These are phyloP conservation scores for Aspergillus eucalypticola DNA, from an alignment of 2,329 filamentous ascomycete genomes.

Conservation along the genomic window DNA sequence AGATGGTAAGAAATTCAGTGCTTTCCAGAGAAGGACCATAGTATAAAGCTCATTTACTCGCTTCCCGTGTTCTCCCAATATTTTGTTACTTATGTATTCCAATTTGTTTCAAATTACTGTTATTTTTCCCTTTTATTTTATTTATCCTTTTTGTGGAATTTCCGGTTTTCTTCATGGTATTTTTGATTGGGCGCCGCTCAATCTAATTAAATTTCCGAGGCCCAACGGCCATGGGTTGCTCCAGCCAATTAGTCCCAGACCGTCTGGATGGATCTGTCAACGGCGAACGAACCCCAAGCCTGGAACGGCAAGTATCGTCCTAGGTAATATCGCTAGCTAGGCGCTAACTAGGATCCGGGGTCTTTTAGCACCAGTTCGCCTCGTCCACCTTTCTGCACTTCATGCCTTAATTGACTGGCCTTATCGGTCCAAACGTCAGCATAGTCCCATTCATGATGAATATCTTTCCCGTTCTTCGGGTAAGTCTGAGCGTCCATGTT, in stretches of 20 bases:
- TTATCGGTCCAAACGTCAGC: conserved; percentile 9
- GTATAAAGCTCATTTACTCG: too few species aligned
- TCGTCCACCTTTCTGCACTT: conserved; percentile 22
- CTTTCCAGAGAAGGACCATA: neutral
- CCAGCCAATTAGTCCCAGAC: conserved; percentile 22
- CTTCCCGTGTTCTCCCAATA: too few species aligned
- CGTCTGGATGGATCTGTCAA: conserved; percentile 27
- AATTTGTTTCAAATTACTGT: neutral
- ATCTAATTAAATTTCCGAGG: conserved; percentile 19
- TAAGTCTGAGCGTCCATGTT: neutral
- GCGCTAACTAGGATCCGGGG: conserved; percentile 24
- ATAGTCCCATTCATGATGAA: conserved; percentile 6
- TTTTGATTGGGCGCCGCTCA: conserved; percentile 16
- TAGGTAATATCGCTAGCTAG: conserved; percentile 20
- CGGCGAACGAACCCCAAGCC: conserved; percentile 26
- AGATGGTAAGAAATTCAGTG: too few species aligned
- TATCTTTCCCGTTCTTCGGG: neutral
- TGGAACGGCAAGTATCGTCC: conserved; percentile 23
- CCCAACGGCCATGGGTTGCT: conserved; percentile 21
- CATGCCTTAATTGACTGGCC: conserved; percentile 13
- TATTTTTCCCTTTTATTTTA: neutral
- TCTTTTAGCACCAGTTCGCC: conserved; percentile 24
- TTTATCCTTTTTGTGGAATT: neutral
- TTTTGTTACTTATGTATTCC: neutral
- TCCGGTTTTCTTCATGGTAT: conserved; percentile 6